Evolutionary conservation across 345 rosid species (phyloP).

Genomic region (Populus davidiana): DNA sequence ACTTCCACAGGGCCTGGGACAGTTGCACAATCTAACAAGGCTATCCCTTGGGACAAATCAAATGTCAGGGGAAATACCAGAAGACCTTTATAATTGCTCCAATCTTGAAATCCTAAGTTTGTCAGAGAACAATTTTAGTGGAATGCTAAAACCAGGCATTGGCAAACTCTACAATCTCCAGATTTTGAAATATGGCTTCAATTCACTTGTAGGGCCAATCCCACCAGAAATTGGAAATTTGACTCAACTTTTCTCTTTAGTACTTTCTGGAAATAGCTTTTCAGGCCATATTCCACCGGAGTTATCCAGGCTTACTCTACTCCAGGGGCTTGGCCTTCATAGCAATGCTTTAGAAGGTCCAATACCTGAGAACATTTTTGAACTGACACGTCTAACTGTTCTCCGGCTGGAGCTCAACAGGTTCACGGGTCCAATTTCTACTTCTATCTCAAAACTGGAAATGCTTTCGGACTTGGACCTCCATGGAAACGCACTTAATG

Average conservation of each 20-base stretch:
- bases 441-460: constrained; percentile 49
- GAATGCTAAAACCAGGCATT: constrained; percentile 50
- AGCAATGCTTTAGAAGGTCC: constrained; percentile 53
- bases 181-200: constrained; percentile 30
- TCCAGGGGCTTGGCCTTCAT: constrained; percentile 60
- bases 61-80: constrained; percentile 70
- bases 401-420: constrained; percentile 55
- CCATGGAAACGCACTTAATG: constrained; percentile 58
- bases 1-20: constrained; percentile 64
- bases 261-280: constrained; percentile 50
- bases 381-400: constrained; percentile 50
- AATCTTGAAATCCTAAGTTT: constrained; percentile 33
- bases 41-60: constrained; percentile 43
- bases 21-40: constrained; percentile 45
- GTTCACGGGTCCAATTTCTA: constrained; percentile 56
- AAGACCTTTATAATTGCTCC: constrained; percentile 72
- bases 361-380: constrained; percentile 53
- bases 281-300: constrained; percentile 59
- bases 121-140: constrained; percentile 52
- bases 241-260: constrained; percentile 39
- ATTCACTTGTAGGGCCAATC: constrained; percentile 60
- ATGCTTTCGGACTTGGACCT: constrained; percentile 55
- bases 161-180: constrained; percentile 56
- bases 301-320: constrained; percentile 54
- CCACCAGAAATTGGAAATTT: constrained; percentile 68